These are phyloP conservation scores for Candida glaebosa DNA, from an alignment of 805 yeast genomes.

Conservation along the genomic window DNA sequence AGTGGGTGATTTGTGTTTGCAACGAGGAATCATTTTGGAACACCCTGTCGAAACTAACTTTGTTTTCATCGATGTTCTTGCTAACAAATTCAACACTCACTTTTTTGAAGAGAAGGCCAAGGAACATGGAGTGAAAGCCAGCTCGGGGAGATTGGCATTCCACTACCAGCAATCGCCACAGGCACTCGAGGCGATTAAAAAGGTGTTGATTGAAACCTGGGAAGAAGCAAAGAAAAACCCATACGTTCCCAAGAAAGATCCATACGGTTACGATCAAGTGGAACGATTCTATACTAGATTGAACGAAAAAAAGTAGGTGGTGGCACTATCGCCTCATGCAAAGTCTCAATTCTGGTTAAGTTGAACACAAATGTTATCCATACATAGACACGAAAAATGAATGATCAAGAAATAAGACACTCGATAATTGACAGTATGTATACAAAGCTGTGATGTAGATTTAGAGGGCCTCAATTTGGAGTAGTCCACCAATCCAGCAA, in stretches of 20 bases:
- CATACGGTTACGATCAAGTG: background rate
- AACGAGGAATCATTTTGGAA: constrained; percentile 26
- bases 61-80: constrained; percentile 35
- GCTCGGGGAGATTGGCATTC: constrained; percentile 49
- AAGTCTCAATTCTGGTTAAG: no score
- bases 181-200: constrained; percentile 32
- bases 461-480: no score
- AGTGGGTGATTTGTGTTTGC: constrained; percentile 28
- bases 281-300: background rate
- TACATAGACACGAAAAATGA: no score
- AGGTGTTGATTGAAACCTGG: constrained; percentile 56
- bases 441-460: no score
- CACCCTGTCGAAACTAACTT: constrained; percentile 41
- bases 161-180: constrained; percentile 34
- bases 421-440: no score
- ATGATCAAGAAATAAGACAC: no score
- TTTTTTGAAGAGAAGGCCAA: constrained; percentile 36
- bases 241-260: constrained; percentile 15
- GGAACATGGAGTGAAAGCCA: constrained; percentile 59
- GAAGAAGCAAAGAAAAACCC: constrained; percentile 55
- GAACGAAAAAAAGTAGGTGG: background rate
- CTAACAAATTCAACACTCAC: constrained; percentile 26
- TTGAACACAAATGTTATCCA: no score
- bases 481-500: no score
- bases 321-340: no score